Evolutionary conservation across 129 eudicot species (phyloP).

Genomic region (Tagetes patula): DNA sequence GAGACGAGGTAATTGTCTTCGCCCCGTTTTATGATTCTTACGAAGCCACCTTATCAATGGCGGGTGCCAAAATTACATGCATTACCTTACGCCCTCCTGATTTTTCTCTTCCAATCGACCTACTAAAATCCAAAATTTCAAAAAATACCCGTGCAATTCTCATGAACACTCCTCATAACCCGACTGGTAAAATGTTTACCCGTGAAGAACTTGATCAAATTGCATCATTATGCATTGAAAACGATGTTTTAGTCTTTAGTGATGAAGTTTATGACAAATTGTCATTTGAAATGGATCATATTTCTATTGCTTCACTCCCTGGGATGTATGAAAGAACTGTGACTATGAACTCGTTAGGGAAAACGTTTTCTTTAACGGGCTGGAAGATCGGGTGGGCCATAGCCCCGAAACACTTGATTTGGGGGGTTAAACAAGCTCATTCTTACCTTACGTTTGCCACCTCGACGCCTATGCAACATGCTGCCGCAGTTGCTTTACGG

Average conservation of each 20-base stretch:
- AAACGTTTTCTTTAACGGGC: constrained; percentile 92
- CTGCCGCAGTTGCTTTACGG: constrained; percentile 67
- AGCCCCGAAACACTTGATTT: constrained; percentile 79
- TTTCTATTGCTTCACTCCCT: constrained; percentile 86
- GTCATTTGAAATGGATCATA: constrained; percentile 90
- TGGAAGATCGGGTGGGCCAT: constrained; percentile 99
- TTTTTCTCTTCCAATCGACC: constrained; percentile 70
- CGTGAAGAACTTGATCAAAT: constrained; percentile 64
- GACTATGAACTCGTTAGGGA: constrained; percentile 84
- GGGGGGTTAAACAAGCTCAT: constrained; percentile 98
- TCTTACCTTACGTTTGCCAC: constrained; percentile 93
- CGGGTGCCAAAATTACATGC: constrained; percentile 78
- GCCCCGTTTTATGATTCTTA: constrained; percentile 97
- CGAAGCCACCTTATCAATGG: constrained; percentile 94
- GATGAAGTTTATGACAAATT: constrained; percentile 96
- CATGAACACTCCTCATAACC: constrained; percentile 91
- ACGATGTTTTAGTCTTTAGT: constrained; percentile 78
- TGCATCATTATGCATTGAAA: constrained; percentile 75
- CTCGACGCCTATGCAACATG: constrained; percentile 92
- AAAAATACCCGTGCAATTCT: constrained; percentile 91
- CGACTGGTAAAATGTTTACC: constrained; percentile 95
- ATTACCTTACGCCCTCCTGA: constrained; percentile 81
- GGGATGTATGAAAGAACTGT: constrained; percentile 97
- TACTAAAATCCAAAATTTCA: constrained; percentile 63
- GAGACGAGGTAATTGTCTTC: constrained; percentile 85